phyloP scores from a whole-genome alignment of 2,329 filamentous ascomycete genomes.

The Colletotrichum sp. region DNA sequence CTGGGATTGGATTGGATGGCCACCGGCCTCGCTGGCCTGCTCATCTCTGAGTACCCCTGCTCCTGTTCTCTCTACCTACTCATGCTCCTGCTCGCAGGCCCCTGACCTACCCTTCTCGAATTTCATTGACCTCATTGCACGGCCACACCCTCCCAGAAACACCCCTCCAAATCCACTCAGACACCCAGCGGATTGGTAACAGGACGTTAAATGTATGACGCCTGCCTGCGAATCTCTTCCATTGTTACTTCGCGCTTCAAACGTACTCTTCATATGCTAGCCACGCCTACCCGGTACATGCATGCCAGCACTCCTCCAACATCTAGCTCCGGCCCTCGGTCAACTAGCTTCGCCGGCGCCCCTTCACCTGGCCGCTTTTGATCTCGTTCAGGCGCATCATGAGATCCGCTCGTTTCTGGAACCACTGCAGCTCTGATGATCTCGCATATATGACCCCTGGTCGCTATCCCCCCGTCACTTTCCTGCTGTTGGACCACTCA shows the following conservation, averaged over 20 bases:
- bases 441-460: slow-evolving; percentile 22
- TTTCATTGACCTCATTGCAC: slow-evolving; percentile 23
- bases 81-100: neutral
- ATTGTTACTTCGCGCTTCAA: neutral
- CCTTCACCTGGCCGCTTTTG: slow-evolving; percentile 19
- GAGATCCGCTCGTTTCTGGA: slow-evolving; percentile 19
- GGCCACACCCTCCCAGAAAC: slow-evolving; percentile 19
- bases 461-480: slow-evolving; percentile 6
- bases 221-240: slow-evolving; percentile 13
- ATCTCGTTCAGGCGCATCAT: slow-evolving; percentile 21
- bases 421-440: slow-evolving; percentile 21
- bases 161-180: slow-evolving; percentile 13
- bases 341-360: slow-evolving; percentile 17
- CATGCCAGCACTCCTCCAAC: slow-evolving; percentile 6
- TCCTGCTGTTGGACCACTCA: neutral
- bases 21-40: neutral
- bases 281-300: slow-evolving; percentile 1
- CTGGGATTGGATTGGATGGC: neutral
- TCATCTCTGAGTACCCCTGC: neutral
- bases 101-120: neutral
- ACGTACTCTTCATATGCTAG: slow-evolving; percentile 6
- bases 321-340: slow-evolving; percentile 21
- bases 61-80: neutral
- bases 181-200: slow-evolving; percentile 20
- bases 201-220: slow-evolving; percentile 23